Base-by-base conservation (phyloP, 2,329 filamentous ascomycete species). In the Cladobotryum protrusum region DNA sequence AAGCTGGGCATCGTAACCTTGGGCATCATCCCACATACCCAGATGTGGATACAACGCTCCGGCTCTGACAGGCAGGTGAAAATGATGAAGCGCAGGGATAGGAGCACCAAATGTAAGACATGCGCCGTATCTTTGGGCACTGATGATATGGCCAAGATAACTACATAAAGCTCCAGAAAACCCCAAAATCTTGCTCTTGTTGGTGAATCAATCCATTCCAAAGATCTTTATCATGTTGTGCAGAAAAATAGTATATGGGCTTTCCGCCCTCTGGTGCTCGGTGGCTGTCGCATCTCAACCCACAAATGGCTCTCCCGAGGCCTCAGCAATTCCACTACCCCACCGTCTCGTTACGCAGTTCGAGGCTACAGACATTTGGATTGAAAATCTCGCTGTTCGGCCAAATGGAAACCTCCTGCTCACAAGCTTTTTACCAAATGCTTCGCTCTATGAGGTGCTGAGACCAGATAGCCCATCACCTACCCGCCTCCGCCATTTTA, bases 311-410 rank as follows among this genome's bases (percentile, higher is more conserved):
- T 12, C 15, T 14, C 15, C 17, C 15, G n/a, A 8, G 14, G 11
- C 37, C 17, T 2, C 19, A 13, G 14, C 17, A 9, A 41, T 41
- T 17, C 15, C 37, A 19, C 13, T 41, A 13, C 17, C 12, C 4
- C 37, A 41, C 15, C 37, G 19, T 19, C 4, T 17, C 15, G 17
- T 41, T 6, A 41, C 37, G 15, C 17, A 41, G 37, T 19, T 41
- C 19, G 24, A 29, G 24, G 17, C 37, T 11, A 5, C 37, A 11
- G 37, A 19, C 17, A 41, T 12, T 2, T 54, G 53, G 53, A 42
- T 54, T 29, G 53, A 54, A 24, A 54, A 50, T 45, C 51, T 54
- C 8, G 53, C 47, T 37, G 53, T 54, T 5, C 49, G 53, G 14
- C 18, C 44, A 12, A 54, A 52, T 15, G 53, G 53, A 3, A 50